Evolutionary conservation across 1,284 basidiomycete genomes (phyloP).

Genomic region (Sporisorium iseilematis-ciliati): DNA sequence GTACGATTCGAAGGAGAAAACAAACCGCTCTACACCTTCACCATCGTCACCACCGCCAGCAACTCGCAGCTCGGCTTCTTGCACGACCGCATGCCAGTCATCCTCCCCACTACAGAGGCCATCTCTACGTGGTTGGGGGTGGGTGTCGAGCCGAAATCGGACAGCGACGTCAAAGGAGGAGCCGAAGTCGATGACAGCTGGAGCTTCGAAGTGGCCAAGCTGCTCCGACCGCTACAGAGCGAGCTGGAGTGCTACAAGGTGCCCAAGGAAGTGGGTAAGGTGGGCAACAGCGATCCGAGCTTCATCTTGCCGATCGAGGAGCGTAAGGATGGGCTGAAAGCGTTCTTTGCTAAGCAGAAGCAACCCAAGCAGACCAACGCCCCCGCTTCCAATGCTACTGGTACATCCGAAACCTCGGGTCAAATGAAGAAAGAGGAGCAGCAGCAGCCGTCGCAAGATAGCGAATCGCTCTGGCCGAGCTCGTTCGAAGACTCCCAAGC

Average conservation of each 20-base stretch:
- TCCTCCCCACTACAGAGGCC: conserved; percentile 77
- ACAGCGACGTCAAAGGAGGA: conserved; percentile 24
- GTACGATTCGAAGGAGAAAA: conserved; percentile 74
- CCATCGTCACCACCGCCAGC: conserved; percentile 82
- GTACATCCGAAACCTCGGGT: not conserved
- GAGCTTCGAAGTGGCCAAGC: conserved; percentile 73
- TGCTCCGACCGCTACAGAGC: conserved; percentile 78
- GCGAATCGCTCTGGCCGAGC: conserved; percentile 19
- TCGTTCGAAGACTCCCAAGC: conserved; percentile 26
- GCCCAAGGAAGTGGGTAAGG: conserved; percentile 89
- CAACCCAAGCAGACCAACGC: conserved; percentile 7
- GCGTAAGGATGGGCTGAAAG: conserved; percentile 87
- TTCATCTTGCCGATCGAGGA: conserved; percentile 84
- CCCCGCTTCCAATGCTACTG: not conserved
- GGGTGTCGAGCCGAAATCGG: conserved; percentile 13
- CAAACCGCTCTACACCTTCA: conserved; percentile 82
- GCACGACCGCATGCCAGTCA: conserved; percentile 92
- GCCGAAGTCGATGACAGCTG: conserved; percentile 62
- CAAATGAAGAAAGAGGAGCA: conserved; percentile 17
- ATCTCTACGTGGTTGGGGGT: conserved; percentile 84
- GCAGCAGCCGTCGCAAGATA: conserved; percentile 12
- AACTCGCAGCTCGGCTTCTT: conserved; percentile 70
- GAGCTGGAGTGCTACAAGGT: conserved; percentile 86
- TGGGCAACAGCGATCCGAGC: conserved; percentile 82
- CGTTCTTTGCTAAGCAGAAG: conserved; percentile 78